phyloP scores from a whole-genome alignment of 1,284 basidiomycete genomes.

The Malassezia furfur region DNA sequence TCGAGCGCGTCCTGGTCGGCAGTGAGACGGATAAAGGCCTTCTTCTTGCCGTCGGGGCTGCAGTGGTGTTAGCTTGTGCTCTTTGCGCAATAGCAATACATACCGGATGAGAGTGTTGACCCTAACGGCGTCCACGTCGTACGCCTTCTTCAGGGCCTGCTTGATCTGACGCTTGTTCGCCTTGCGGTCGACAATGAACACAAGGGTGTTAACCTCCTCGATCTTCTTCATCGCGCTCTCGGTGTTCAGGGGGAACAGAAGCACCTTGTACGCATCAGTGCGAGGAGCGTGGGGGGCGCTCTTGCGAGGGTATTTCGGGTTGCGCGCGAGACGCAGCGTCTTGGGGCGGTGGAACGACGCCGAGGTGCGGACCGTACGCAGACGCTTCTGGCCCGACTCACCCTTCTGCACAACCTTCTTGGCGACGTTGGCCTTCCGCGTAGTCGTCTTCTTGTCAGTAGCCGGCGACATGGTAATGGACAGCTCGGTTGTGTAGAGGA shows the following conservation, averaged over 20 bases:
- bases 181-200: slow-evolving; percentile 90
- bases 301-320: slow-evolving; percentile 88
- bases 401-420: slow-evolving; percentile 96
- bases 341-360: slow-evolving; percentile 95
- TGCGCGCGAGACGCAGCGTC: slow-evolving; percentile 75
- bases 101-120: slow-evolving; percentile 96
- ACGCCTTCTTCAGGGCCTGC: slow-evolving; percentile 97
- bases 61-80: background rate
- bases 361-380: slow-evolving; percentile 74
- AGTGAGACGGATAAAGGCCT: slow-evolving; percentile 92
- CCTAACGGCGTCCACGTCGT: slow-evolving; percentile 90
- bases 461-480: slow-evolving; percentile 14
- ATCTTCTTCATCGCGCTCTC: slow-evolving; percentile 69
- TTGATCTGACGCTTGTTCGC: slow-evolving; percentile 93
- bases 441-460: slow-evolving; percentile 13
- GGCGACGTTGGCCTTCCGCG: slow-evolving; percentile 63
- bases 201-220: slow-evolving; percentile 97
- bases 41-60: slow-evolving; percentile 97
- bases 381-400: slow-evolving; percentile 59
- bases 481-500: slow-evolving; percentile 12
- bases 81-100: slow-evolving; percentile 33
- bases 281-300: slow-evolving; percentile 84
- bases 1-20: slow-evolving; percentile 94
- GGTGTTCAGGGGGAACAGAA: slow-evolving; percentile 63
- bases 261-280: slow-evolving; percentile 93